phyloP scores from a whole-genome alignment of 2,329 filamentous ascomycete species.

The Fusarium lateritium region DNA sequence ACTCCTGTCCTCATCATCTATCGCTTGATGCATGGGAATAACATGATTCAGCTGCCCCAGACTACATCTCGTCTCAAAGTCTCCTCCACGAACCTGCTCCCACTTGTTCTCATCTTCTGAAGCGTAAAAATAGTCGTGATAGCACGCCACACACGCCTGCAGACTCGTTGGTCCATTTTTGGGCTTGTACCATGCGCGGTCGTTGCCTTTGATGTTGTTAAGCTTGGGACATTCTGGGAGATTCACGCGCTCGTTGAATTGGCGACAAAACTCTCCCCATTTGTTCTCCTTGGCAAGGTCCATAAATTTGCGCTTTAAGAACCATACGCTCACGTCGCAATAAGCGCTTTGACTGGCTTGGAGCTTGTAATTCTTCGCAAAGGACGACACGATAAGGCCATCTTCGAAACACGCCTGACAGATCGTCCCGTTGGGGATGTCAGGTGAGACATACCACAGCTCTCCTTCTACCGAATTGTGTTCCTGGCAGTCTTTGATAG shows the following conservation, averaged over 20 bases:
- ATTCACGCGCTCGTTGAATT: constrained; percentile 49
- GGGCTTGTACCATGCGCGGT: constrained; percentile 54
- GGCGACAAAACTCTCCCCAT: constrained; percentile 54
- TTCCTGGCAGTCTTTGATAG: constrained; percentile 38
- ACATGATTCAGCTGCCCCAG: constrained; percentile 52
- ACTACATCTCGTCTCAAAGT: constrained; percentile 45
- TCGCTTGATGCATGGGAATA: constrained; percentile 51
- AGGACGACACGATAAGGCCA: constrained; percentile 49
- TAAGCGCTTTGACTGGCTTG: constrained; percentile 9
- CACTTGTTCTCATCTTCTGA: constrained; percentile 49
- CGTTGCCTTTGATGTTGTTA: constrained; percentile 37
- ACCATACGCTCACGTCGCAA: constrained; percentile 54
- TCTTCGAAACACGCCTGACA: constrained; percentile 59
- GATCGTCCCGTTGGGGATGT: constrained; percentile 52
- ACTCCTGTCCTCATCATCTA: constrained; percentile 50
- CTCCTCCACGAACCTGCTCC: constrained; percentile 42
- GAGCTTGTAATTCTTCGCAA: constrained; percentile 51
- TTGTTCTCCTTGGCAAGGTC: constrained; percentile 44
- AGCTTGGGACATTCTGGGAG: constrained; percentile 49
- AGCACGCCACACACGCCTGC: constrained; percentile 56
- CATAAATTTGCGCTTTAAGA: constrained; percentile 51
- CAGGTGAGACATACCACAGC: constrained; percentile 55
- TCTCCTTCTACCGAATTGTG: constrained; percentile 27
- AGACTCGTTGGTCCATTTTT: constrained; percentile 44
- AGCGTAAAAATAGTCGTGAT: constrained; percentile 54